Percentiles rank a stretch among this genome's conserved stretches.
phyloP scores from a whole-genome alignment of 306 rosid genomes.

The Comarum palustre region DNA sequence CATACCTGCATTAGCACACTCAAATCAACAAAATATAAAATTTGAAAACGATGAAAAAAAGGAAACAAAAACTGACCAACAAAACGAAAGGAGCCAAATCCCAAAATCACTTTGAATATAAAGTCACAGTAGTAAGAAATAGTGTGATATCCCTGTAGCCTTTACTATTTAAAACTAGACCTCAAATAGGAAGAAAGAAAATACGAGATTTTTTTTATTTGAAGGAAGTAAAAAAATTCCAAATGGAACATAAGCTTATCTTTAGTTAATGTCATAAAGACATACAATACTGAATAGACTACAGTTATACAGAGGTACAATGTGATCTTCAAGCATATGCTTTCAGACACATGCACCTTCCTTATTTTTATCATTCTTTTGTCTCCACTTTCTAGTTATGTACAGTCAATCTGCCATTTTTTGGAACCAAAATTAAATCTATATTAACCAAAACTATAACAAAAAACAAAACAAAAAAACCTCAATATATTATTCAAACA shows the following conservation, averaged over 20 bases:
- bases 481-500: not conserved
- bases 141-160: slow-evolving; percentile 9
- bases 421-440: not conserved
- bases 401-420: not conserved
- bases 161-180: not conserved
- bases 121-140: slow-evolving; percentile 16
- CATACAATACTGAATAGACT: not conserved
- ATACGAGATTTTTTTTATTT: not conserved
- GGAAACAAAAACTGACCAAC: not conserved
- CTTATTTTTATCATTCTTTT: not conserved
- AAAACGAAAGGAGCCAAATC: not conserved
- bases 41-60: not conserved
- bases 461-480: not conserved
- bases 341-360: not conserved
- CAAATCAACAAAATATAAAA: slow-evolving; percentile 25
- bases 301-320: not conserved
- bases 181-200: not conserved
- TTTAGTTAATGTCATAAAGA: not conserved
- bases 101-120: slow-evolving; percentile 21
- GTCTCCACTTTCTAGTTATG: not conserved
- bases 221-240: not conserved
- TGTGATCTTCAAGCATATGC: not conserved
- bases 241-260: not conserved
- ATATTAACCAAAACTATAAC: not conserved
- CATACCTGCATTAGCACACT: slow-evolving; percentile 56